phyloP scores from a whole-genome alignment of 2,329 filamentous ascomycete species.

The Fusarium udum region DNA sequence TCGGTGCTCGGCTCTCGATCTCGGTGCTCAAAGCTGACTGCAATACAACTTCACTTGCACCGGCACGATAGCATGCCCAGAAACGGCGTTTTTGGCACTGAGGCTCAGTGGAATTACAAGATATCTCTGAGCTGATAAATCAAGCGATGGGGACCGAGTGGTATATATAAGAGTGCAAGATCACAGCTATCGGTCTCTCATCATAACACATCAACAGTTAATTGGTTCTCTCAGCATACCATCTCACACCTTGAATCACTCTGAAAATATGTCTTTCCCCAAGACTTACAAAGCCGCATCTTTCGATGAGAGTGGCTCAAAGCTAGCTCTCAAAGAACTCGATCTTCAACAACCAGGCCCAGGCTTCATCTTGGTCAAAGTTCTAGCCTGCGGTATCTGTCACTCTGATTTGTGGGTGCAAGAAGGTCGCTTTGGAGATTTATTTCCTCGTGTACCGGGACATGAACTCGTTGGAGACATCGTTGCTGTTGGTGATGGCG shows the following conservation, averaged over 20 bases:
- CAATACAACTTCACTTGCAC: rapidly evolving
- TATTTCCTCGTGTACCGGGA: constrained; percentile 70
- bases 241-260: not conserved
- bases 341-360: constrained; percentile 64
- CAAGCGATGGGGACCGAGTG: rapidly evolving
- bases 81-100: rapidly evolving
- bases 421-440: constrained; percentile 60
- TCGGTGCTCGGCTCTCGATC: not conserved
- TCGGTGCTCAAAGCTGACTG: not conserved
- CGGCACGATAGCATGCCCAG: rapidly evolving
- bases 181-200: rapidly evolving
- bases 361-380: constrained; percentile 73
- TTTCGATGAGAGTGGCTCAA: constrained; percentile 60
- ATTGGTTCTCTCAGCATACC: no score
- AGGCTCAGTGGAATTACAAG: rapidly evolving
- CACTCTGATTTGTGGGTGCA: constrained; percentile 66
- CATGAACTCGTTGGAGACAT: constrained; percentile 77
- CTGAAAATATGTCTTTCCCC: constrained; percentile 57
- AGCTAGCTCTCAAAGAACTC: constrained; percentile 67
- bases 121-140: not conserved
- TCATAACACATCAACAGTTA: not conserved
- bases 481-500: constrained; percentile 65
- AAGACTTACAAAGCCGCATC: constrained; percentile 73
- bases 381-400: constrained; percentile 77
- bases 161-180: not conserved